Base-by-base conservation (phyloP, 805 yeast genomes). In the Teunomyces atbi region DNA sequence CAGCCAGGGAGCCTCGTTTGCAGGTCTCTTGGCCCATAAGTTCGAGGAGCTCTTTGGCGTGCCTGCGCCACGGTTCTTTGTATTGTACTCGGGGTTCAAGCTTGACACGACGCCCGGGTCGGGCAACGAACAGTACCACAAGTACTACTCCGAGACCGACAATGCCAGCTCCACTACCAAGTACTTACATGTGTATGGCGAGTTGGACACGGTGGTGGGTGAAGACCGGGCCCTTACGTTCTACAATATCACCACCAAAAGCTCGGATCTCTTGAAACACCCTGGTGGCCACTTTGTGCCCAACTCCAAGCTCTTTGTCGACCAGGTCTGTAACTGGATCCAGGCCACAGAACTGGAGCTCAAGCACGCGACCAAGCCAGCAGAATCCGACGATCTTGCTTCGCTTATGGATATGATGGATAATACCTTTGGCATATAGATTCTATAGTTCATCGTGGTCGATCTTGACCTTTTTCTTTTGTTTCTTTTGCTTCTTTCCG, bases 251-350 rank as follows among this genome's bases (percentile, higher is more conserved):
- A 50, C 61, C 42, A 60, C 61, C 48, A 76, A 78, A 13, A 65
- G 76, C 32, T 79, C 84, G 44, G 77, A 78, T 44, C 69, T 86
- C 5, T 72, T 85, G 48, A 84, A 79, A 52, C 99, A 92, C 59
- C 97, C 97, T 7, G 98, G 99, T 50, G 97, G 98, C 1, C 99
- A 92, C 61, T 90, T 86, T 69, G 96, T 92, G 40, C 99, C 98
- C 23, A 89, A 89, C 66, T 84, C 90, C 42, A 87, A 86, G 64
- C 41, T 62, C 12, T 57, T 65, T 49, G 62, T 71, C 1, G 72
- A 68, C 45, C 70, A 69, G 49, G 75, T 71, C 5, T 57, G 64
- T 13, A 69, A 66, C 47, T 73, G 77, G 77, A 67, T 73, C 10
- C 61, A 57, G 41, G 52, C 44, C 1, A 47, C 29, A 13, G 57